Base-by-base conservation (phyloP, 2,329 filamentous ascomycete genomes). In the Aotearoamyces nothofagi region DNA sequence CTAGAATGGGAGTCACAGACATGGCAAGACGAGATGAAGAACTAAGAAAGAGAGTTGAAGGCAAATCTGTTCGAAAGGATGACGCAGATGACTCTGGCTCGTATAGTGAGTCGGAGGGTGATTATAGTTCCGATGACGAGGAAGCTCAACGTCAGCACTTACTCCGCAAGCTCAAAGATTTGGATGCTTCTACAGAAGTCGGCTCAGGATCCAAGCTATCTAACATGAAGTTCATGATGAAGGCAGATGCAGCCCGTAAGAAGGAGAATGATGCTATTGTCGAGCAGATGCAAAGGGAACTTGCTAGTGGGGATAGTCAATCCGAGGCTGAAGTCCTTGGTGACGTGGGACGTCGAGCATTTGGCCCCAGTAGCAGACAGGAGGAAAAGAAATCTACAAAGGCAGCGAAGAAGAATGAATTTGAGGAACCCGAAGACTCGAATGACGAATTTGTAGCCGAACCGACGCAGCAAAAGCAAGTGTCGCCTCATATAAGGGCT, bases 181-280 rank as follows among this genome's bases (percentile, higher is more conserved):
- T 60, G 7, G 56, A 58, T 17, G 47, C 56, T 6, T 55, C 62
- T 9, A 63, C 67, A 13, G 56, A 56, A n/a, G 42, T 41, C 12
- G 58, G 49, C 11, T 67, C 68, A 0, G 62, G 67, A 40, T 75
- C 76, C 9, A 77, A 71, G 42, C 57, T 98, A 5, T 73, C 81
- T 53, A 67, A 69, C 29, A 83, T 98, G 77, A 81, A 82, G 36
- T 98, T 98, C 50, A 96, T 98, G 90, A 73, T 78, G 44, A 83
- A 78, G 40, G 82, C 84, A 2, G 86, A 94, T 45, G 78, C 77
- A 15, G 64, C 73, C 20, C 72, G 73, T 44, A 84, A 77, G 51
- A 70, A 77, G 37, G 68, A 73, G 33, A 94, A 96, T 41, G 81
- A 93, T 42, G 78, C 80, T 32, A 69, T 82, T 32, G 57, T 82